Evolutionary conservation across 176 grass and related monocot genomes (phyloP).

Genomic region (Oryza rufipogon): DNA sequence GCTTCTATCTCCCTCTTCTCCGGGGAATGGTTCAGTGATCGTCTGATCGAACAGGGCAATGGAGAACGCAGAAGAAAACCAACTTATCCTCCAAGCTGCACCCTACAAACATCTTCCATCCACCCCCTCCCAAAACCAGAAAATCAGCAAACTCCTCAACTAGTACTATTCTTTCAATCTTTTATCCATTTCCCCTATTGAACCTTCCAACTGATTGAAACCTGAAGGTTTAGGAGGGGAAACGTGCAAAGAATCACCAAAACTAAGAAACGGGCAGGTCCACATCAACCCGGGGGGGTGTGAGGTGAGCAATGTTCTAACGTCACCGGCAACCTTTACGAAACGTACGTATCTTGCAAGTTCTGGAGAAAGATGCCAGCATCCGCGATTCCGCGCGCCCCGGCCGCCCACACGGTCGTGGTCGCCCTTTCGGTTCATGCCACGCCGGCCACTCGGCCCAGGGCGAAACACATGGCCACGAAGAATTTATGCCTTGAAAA

Average conservation of each 20-base stretch:
- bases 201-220: neutral
- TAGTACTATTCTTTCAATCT: neutral
- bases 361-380: conserved; percentile 53
- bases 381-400: neutral
- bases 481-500: conserved; percentile 15
- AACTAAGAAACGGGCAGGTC: conserved; percentile 6
- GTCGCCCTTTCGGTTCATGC: neutral
- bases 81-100: neutral
- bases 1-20: neutral
- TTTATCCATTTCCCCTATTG: neutral
- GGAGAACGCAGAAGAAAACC: neutral
- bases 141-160: neutral
- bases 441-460: neutral
- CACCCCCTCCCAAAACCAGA: conserved; percentile 3
- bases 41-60: conserved; percentile 35
- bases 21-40: neutral
- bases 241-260: neutral
- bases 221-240: neutral
- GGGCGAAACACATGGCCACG: conserved; percentile 44
- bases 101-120: neutral
- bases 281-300: conserved; percentile 3
- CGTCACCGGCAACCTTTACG: conserved; percentile 35
- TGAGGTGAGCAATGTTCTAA: conserved; percentile 32
- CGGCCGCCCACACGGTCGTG: conserved; percentile 31
- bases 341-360: conserved; percentile 52